phyloP scores from a whole-genome alignment of 1,139 yeast species.

The Suhomyces anneliseae region DNA sequence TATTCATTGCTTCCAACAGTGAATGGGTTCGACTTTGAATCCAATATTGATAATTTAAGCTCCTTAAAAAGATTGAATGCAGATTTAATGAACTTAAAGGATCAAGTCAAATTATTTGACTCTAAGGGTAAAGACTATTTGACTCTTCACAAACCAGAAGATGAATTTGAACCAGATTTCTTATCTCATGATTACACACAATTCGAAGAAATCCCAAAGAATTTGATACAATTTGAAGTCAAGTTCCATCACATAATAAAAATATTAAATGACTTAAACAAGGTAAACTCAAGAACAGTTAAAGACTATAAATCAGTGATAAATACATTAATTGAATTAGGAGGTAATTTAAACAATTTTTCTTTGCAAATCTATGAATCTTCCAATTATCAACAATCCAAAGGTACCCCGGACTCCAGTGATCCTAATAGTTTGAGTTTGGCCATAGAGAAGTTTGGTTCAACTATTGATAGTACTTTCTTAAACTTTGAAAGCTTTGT shows the following conservation, averaged over 20 bases:
- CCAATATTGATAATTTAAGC: slow-evolving; percentile 34
- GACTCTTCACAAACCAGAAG: slow-evolving; percentile 8
- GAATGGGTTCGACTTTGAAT: slow-evolving; percentile 36
- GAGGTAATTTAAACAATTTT: slow-evolving; percentile 49
- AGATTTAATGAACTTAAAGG: slow-evolving; percentile 35
- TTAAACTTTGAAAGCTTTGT: slow-evolving; percentile 43
- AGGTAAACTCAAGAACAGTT: slow-evolving; percentile 32
- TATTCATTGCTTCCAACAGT: slow-evolving; percentile 43
- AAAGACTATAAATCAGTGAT: slow-evolving; percentile 33
- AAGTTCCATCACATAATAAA: slow-evolving; percentile 37
- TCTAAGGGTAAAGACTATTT: slow-evolving; percentile 23
- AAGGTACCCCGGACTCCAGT: slow-evolving; percentile 3
- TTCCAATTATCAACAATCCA: slow-evolving; percentile 11
- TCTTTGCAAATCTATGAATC: slow-evolving; percentile 44
- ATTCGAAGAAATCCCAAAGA: slow-evolving; percentile 34
- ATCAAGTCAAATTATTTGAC: slow-evolving; percentile 36
- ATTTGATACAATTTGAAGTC: slow-evolving; percentile 36
- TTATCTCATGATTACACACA: slow-evolving; percentile 9
- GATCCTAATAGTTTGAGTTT: slow-evolving; percentile 30
- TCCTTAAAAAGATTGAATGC: slow-evolving; percentile 37
- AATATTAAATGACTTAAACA: slow-evolving; percentile 34
- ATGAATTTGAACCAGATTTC: slow-evolving; percentile 9
- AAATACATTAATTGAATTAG: slow-evolving; percentile 40
- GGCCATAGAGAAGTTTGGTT: slow-evolving; percentile 46
- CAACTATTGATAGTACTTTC: slow-evolving; percentile 44